Base-by-base conservation (phyloP, 495 filamentous ascomycete species). In the Penicillium samsonianum region DNA sequence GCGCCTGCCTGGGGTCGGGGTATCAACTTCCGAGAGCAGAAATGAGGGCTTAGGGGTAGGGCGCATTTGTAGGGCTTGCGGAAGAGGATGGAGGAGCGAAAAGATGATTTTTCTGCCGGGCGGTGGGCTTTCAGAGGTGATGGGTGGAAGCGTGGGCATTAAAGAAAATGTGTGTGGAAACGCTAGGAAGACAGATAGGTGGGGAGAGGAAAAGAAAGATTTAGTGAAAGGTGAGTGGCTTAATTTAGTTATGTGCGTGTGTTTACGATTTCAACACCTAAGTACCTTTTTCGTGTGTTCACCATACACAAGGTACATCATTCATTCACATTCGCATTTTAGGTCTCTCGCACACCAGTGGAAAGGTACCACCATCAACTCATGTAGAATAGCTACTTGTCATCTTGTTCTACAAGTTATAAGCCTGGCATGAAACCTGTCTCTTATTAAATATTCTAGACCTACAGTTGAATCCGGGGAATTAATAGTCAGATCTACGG, bases 21-120 rank as follows among this genome's bases (percentile, higher is more conserved):
- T 60, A 50, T 66, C 64, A 68, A 67, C 65, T 74, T 78, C 75
- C 76, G 68, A 73, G 75, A 78, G 71, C 64, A 79, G 76, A 75
- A 79, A 79, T 79, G 69, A 79, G 76, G 76, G 76, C 76, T 79
- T 79, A 78, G 75, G 74, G 73, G 65, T 76, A 79, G 77, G 77
- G 77, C 77, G 74, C 73, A 67, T 68, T 61, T 62, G 63, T 65
- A 70, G 63, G 65, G 63, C 67, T 64, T 64, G 46, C 54, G 46
- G 46, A 54, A 51, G 60, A 43, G 23, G 28, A 40, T 50, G 55
- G 57, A 61, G 58, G 55, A 60, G 55, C 49, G 59, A 58, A 54
- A 31, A 56, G 57, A 65, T 17, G 38, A 42, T 31, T 67, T 69
- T 69, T 71, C 50, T 65, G 61, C 64, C 62, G 52, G 38, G 38